Evolutionary conservation across 352 stramenopile species (phyloP).

Genomic region (Phytophthora brassicae): DNA sequence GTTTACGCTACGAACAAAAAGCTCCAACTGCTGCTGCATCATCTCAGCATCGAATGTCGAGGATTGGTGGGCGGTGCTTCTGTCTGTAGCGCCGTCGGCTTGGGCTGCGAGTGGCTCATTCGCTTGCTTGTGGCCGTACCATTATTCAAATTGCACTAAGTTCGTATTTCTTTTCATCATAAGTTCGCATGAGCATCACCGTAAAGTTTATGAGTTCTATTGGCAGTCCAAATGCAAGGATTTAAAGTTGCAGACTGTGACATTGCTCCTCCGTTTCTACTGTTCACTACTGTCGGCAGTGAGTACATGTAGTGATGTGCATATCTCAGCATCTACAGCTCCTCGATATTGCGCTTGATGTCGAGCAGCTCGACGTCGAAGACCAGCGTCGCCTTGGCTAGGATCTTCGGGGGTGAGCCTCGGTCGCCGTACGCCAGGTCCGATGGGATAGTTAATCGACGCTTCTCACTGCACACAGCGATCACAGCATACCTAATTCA

Average conservation of each 20-base stretch:
- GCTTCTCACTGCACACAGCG: slow-evolving; percentile 69
- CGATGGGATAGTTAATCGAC: slow-evolving; percentile 83
- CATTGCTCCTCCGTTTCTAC: slow-evolving; percentile 1
- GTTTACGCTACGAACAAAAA: slow-evolving; percentile 50
- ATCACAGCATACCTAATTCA: not conserved
- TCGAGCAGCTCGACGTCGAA: slow-evolving; percentile 98
- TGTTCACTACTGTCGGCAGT: too few species aligned
- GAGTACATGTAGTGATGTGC: too few species aligned
- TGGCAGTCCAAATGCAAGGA: too few species aligned
- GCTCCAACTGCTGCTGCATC: slow-evolving; percentile 66
- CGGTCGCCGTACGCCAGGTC: slow-evolving; percentile 94
- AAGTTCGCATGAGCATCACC: slow-evolving; percentile 3
- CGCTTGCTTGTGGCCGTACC: slow-evolving; percentile 26
- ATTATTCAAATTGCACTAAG: slow-evolving; percentile 24
- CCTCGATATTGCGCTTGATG: slow-evolving; percentile 81
- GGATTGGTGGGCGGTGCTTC: not conserved
- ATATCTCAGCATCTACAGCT: slow-evolving; percentile 41
- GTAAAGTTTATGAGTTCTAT: not conserved
- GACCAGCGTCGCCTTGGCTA: slow-evolving; percentile 92
- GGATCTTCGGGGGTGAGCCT: slow-evolving; percentile 93
- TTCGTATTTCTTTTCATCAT: too few species aligned
- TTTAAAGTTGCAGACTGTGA: too few species aligned
- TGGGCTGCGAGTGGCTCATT: slow-evolving; percentile 12
- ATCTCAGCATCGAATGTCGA: slow-evolving; percentile 36
- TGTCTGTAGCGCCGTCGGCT: slow-evolving; percentile 5